phyloP scores from a whole-genome alignment of 805 yeast genomes.

The Saccharomycopsis microspora region DNA sequence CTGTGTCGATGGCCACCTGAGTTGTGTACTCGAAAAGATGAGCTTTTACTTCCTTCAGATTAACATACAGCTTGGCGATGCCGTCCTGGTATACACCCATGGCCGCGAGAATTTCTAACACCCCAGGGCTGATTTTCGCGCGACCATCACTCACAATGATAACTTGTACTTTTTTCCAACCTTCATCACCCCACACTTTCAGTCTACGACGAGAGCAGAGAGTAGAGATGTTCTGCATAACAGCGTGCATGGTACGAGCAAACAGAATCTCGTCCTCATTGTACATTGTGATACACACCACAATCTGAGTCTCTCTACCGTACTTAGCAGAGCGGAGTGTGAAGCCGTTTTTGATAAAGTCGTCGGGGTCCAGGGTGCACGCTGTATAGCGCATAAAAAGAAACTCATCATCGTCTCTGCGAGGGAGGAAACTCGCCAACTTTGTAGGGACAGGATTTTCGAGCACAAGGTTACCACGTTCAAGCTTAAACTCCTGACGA shows the following conservation, averaged over 20 bases:
- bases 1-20: slow-evolving; percentile 84
- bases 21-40: slow-evolving; percentile 95
- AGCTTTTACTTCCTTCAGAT: slow-evolving; percentile 82
- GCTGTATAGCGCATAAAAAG: slow-evolving; percentile 97
- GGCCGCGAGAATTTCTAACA: slow-evolving; percentile 80
- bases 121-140: slow-evolving; percentile 73
- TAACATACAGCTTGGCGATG: slow-evolving; percentile 88
- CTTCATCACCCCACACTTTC: slow-evolving; percentile 87
- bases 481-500: slow-evolving; percentile 64
- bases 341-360: slow-evolving; percentile 70
- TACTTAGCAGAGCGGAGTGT: slow-evolving; percentile 75
- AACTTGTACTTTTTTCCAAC: slow-evolving; percentile 96
- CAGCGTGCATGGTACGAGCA: slow-evolving; percentile 90
- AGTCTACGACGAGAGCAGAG: slow-evolving; percentile 73
- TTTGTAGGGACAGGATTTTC: slow-evolving; percentile 95
- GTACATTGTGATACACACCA: slow-evolving; percentile 92
- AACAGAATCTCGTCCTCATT: slow-evolving; percentile 86
- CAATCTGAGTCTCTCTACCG: slow-evolving; percentile 86
- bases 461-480: slow-evolving; percentile 72
- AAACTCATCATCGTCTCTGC: slow-evolving; percentile 85
- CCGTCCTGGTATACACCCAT: slow-evolving; percentile 97
- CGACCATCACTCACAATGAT: slow-evolving; percentile 92
- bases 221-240: slow-evolving; percentile 85
- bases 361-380: slow-evolving; percentile 87
- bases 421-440: slow-evolving; percentile 70